Conservation (phyloP, 148 eudicot species). For the Persicaria maculosa region DNA sequence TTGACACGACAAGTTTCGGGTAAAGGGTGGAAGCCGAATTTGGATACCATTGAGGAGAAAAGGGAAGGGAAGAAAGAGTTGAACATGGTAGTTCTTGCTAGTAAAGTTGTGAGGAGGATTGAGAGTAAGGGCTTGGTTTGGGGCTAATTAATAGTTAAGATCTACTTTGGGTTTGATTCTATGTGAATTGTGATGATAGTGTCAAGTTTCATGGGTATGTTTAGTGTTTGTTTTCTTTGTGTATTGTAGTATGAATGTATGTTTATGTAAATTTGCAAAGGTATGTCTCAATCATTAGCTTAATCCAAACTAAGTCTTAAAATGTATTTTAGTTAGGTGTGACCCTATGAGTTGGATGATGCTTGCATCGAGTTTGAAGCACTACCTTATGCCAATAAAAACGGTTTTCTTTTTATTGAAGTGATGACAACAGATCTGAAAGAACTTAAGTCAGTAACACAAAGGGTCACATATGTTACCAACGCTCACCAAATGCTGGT, state of each 20-base stretch:
- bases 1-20: background rate
- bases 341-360: background rate
- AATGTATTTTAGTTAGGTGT: no score
- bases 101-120: slow-evolving; percentile 13
- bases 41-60: slow-evolving; percentile 12
- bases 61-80: background rate
- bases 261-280: background rate
- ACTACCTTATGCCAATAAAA: background rate
- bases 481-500: no score
- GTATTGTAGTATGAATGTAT: background rate
- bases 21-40: slow-evolving; percentile 8
- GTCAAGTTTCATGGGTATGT: background rate
- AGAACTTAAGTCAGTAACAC: background rate
- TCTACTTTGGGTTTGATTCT: background rate
- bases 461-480: background rate
- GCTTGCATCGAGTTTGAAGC: background rate
- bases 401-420: background rate
- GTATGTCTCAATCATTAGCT: background rate
- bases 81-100: background rate
- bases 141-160: background rate
- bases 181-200: background rate
- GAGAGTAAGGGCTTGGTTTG: slow-evolving; percentile 14
- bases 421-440: background rate
- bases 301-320: no score
- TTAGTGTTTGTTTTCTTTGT: background rate